Evolutionary conservation across 257 asterid genomes (phyloP), one percentile per base, ranked within the genome.

Genomic region (Schizonepeta tenuifolia): DNA sequence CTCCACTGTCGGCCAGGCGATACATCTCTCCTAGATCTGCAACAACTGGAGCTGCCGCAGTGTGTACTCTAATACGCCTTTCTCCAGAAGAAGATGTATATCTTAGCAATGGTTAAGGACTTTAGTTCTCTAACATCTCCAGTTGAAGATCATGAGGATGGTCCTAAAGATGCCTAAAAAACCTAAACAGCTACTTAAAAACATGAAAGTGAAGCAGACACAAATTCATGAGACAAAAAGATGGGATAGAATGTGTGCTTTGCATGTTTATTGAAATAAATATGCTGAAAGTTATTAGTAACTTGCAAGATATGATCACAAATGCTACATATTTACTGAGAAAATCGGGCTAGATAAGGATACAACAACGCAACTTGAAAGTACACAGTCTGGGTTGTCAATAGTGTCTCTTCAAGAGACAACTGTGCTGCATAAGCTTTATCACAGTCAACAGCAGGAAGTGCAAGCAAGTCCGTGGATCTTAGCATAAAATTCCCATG

Each of bases 401-500:
- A 80, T 71, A 95, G 82, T 26, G 99, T 92, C 71, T 95, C 99
- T 85, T 95, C 98, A 70, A 95, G 96, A 71, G 89, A 86, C 79
- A 92, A 83, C 78, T 92, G 98, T 69, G 96, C 96, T 38, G 87
- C 98, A 82, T 90, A 95, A 64, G 98, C 99, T 84, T 95, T 95
- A 78, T 95, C 99, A 76, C 98, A 95, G 84, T 95, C 98, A 56
- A 88, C 96, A 79, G 96, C 98, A 60, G 99, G 99, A 79, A 95
- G 98, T 40, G 99, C 96, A 75, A 95, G 75, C 69, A 95, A 81
- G 87, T 95, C 99, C 22, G 99, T 88, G 75, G 99, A 95, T 75
- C 98, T 85, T 71, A 95, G 85, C 99, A 95, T 95, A 77, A 95
- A 92, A 78, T 95, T 92, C 63, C 99, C 99, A 81, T 95, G 99